Evolutionary conservation across 2,329 filamentous ascomycete genomes (phyloP).

Genomic region (Pseudogymnoascus sp.): DNA sequence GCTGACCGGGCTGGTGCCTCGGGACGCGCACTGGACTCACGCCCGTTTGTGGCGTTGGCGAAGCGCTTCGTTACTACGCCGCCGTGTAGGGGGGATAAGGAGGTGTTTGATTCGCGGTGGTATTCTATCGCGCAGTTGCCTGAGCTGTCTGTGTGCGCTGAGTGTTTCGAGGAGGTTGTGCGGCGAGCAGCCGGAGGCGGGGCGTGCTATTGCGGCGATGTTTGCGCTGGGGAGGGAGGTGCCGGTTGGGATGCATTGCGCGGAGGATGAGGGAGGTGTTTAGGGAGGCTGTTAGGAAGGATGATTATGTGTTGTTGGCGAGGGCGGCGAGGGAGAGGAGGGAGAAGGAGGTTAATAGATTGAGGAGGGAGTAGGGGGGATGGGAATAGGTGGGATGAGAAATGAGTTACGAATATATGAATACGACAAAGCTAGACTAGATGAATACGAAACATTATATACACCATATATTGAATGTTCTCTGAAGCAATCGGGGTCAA

Average conservation of each 20-base stretch:
- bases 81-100: slow-evolving; percentile 55
- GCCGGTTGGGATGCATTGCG: slow-evolving; percentile 65
- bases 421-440: neutral
- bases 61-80: slow-evolving; percentile 21
- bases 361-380: slow-evolving; percentile 51
- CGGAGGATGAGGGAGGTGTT: slow-evolving; percentile 72
- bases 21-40: slow-evolving; percentile 20
- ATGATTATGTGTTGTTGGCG: slow-evolving; percentile 60
- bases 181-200: too few species aligned
- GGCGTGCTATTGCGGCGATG: slow-evolving; percentile 52
- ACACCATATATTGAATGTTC: neutral
- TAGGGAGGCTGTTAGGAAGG: slow-evolving; percentile 54
- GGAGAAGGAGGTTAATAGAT: slow-evolving; percentile 48
- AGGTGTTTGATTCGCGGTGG: slow-evolving; percentile 62
- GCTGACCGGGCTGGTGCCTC: slow-evolving; percentile 43
- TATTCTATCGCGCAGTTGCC: slow-evolving; percentile 70
- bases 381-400: slow-evolving; percentile 42
- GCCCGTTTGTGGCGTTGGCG: slow-evolving; percentile 22
- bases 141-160: slow-evolving; percentile 76
- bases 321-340: slow-evolving; percentile 51
- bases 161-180: slow-evolving; percentile 79
- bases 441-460: neutral
- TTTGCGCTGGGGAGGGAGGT: slow-evolving; percentile 56
- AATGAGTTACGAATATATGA: slow-evolving; percentile 2
- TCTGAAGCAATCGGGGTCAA: neutral